These are phyloP conservation scores for Sherardia arvensis DNA, from an alignment of 257 asterid genomes.

Conservation along the genomic window DNA sequence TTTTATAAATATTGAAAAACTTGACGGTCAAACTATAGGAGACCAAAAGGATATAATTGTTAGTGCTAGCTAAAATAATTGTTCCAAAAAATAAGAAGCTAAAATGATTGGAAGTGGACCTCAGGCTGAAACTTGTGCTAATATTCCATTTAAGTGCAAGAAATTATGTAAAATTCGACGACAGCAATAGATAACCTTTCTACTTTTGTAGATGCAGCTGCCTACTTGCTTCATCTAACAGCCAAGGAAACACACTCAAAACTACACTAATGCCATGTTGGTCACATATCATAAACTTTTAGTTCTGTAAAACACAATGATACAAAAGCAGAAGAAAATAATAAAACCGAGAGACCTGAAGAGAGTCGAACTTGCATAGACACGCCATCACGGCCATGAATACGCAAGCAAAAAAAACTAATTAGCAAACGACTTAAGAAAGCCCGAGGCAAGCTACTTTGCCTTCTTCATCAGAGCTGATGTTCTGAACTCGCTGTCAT, in stretches of 20 bases:
- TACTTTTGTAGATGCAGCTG: neutral
- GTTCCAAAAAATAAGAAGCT: no score
- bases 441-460: slow-evolving; percentile 24
- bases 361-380: slow-evolving; percentile 38
- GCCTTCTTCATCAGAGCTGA: slow-evolving; percentile 48
- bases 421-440: slow-evolving; percentile 10
- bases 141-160: no score
- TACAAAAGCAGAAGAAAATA: slow-evolving; percentile 10
- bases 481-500: slow-evolving; percentile 65
- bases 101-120: neutral
- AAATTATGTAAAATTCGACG: no score
- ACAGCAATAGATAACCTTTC: no score
- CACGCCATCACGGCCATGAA: slow-evolving; percentile 21
- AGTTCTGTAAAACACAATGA: neutral
- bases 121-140: neutral
- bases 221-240: neutral
- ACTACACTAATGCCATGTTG: neutral
- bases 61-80: no score
- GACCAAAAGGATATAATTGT: no score
- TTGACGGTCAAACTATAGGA: no score
- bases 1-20: no score
- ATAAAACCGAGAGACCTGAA: slow-evolving; percentile 15
- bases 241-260: neutral
- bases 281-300: neutral
- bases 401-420: slow-evolving; percentile 31